Base-by-base conservation (phyloP, 2,329 filamentous ascomycete species). In the Ophiostoma perfectum region DNA sequence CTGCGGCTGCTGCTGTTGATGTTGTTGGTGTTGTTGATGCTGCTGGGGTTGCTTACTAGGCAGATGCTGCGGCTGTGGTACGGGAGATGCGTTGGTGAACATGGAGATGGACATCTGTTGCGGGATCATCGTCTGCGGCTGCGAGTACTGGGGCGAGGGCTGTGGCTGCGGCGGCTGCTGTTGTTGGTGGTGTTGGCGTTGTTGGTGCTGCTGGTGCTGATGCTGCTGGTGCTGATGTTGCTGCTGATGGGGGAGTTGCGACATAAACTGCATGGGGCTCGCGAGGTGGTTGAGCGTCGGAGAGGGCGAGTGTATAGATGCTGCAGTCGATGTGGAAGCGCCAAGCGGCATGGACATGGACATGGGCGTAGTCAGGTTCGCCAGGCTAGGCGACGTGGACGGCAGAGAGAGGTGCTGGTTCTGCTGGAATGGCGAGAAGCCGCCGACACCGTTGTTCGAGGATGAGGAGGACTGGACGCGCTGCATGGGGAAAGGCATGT, bases 61-160 rank as follows among this genome's bases (percentile, higher is more conserved):
- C 66, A 74, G 70, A 47, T 74, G 75, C 42, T 73, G 72, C 38
- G 74, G 72, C n/a, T 72, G 72, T 36, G 72, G 70, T 9, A 55
- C 63, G 11, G 69, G 67, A 12, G 69, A 67, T 36, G 70, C 55
- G 64, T 66, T 70, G 11, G 65, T 44, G 36, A 65, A 69, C 49
- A 67, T 39, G 52, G 67, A 70, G 52, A 71, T 71, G 11, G 63
- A 63, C 18, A 67, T 45, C 0, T 68, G 67, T 58, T 66, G 68
- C 6, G 66, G 14, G 0, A 68, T 62, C 11, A 66, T 66, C 1
- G 49, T 42, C 49, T 71, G 69, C 4, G 66, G 60, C 38, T 70
- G 69, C 8, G 62, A 18, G n/a, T 64, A 70, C 9, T 42, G 66
- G 4, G 63, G 68, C 14, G 66, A 67, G 27, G 62, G 68, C n/a